These are phyloP conservation scores for Chenopodium berlandieri DNA, from an alignment of 148 eudicot genomes.

Conservation along the genomic window DNA sequence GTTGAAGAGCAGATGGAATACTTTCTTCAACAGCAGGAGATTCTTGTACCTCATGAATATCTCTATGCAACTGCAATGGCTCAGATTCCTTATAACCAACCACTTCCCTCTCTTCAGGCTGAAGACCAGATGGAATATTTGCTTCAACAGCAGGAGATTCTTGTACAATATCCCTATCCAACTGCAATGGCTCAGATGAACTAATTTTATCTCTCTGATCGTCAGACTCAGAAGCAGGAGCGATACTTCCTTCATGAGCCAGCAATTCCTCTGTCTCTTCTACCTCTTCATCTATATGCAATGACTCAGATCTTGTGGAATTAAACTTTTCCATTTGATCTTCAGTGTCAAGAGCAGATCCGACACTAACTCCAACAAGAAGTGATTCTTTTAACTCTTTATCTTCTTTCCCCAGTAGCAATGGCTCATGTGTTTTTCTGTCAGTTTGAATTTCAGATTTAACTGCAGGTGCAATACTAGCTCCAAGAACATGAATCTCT, in stretches of 20 bases:
- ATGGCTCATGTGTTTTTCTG: slow-evolving; percentile 1
- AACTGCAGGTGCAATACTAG: background rate
- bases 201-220: background rate
- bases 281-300: slow-evolving; percentile 7
- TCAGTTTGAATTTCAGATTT: background rate
- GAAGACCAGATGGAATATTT: background rate
- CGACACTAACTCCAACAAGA: background rate
- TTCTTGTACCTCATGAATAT: background rate
- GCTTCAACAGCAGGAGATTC: background rate
- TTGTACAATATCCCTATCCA: background rate
- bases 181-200: slow-evolving; percentile 10
- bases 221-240: slow-evolving; percentile 17
- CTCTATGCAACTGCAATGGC: slow-evolving; percentile 6
- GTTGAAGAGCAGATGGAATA: background rate
- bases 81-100: too few species aligned
- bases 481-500: background rate
- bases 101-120: background rate
- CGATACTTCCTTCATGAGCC: slow-evolving; percentile 14
- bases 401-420: background rate
- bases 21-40: slow-evolving; percentile 3
- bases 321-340: slow-evolving; percentile 11
- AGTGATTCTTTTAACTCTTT: background rate
- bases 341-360: background rate
- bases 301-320: slow-evolving; percentile 11
- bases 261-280: background rate